Evolutionary conservation across 768 basidiomycete species (phyloP).

Genomic region (Dentipellis sp.): DNA sequence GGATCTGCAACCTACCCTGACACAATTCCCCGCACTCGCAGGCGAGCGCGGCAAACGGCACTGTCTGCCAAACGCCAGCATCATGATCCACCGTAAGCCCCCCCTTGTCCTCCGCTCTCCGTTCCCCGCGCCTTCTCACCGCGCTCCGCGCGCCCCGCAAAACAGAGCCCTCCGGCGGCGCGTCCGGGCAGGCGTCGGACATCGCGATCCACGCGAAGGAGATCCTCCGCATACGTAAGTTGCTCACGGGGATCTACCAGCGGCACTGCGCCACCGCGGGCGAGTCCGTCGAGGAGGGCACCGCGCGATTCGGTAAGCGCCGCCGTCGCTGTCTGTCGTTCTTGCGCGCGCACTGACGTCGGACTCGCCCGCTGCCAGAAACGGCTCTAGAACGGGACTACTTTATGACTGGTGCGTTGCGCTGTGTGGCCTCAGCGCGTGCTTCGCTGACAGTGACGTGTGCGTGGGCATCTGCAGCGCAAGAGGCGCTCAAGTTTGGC

Average conservation of each 20-base stretch:
- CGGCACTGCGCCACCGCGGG: slow-evolving; percentile 65
- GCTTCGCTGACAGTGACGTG: slow-evolving; percentile 10
- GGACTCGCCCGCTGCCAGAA: slow-evolving; percentile 35
- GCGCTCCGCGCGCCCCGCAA: background rate
- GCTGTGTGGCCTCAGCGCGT: slow-evolving; percentile 11
- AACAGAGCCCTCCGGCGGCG: slow-evolving; percentile 94
- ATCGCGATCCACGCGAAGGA: slow-evolving; percentile 98
- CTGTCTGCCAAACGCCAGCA: slow-evolving; percentile 86
- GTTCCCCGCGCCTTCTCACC: background rate
- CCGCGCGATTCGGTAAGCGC: slow-evolving; percentile 71
- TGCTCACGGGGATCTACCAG: slow-evolving; percentile 84
- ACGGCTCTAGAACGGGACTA: slow-evolving; percentile 90
- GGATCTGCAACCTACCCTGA: no score
- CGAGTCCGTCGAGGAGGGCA: slow-evolving; percentile 54
- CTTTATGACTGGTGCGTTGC: slow-evolving; percentile 74
- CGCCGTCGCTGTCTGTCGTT: slow-evolving; percentile 5
- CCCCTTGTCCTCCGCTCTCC: slow-evolving; percentile 7
- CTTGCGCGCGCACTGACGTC: slow-evolving; percentile 16
- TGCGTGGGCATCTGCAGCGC: slow-evolving; percentile 35
- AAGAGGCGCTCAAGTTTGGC: slow-evolving; percentile 85
- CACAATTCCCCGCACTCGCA: slow-evolving; percentile 11
- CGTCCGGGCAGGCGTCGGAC: slow-evolving; percentile 91
- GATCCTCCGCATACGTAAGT: slow-evolving; percentile 80
- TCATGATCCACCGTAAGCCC: slow-evolving; percentile 93
- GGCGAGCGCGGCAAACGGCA: slow-evolving; percentile 87